phyloP scores from a whole-genome alignment of 352 stramenopile genomes.

The Phytophthora ohioensis region DNA sequence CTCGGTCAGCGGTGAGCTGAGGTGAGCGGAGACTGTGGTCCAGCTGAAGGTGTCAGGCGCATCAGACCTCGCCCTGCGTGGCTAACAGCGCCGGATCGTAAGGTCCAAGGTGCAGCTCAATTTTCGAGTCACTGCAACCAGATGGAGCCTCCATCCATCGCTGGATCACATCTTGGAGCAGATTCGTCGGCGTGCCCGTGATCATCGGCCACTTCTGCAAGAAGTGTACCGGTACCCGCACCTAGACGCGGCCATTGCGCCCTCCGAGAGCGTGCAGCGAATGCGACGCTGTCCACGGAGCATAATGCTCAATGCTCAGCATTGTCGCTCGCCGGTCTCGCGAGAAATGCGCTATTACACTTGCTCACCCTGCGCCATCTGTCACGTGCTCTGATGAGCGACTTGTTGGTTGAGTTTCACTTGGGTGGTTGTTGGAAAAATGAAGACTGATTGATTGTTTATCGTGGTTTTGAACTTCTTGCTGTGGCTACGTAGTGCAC shows the following conservation, averaged over 20 bases:
- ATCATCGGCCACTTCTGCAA: neutral
- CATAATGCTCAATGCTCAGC: too few species aligned
- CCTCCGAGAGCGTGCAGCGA: neutral
- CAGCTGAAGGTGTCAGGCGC: constrained; percentile 4
- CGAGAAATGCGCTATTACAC: too few species aligned
- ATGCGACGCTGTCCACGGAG: neutral
- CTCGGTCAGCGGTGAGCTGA: neutral
- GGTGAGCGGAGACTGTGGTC: constrained; percentile 15
- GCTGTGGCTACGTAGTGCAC: too few species aligned
- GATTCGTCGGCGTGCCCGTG: neutral
- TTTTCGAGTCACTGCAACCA: neutral
- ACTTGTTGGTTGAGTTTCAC: too few species aligned
- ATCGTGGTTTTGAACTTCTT: too few species aligned
- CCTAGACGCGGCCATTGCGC: neutral
- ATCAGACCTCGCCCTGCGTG: constrained; percentile 9
- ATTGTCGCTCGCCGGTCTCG: too few species aligned
- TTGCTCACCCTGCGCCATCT: too few species aligned
- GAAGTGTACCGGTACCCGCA: neutral
- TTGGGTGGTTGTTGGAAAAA: too few species aligned
- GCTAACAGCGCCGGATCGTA: constrained; percentile 11
- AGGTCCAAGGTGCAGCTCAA: constrained; percentile 1
- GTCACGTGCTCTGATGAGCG: too few species aligned
- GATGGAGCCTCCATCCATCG: neutral
- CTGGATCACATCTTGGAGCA: constrained; percentile 4
- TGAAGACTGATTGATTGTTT: too few species aligned